These are phyloP conservation scores for Suhomyces sp. DNA, from an alignment of 805 yeast species.

Conservation along the genomic window DNA sequence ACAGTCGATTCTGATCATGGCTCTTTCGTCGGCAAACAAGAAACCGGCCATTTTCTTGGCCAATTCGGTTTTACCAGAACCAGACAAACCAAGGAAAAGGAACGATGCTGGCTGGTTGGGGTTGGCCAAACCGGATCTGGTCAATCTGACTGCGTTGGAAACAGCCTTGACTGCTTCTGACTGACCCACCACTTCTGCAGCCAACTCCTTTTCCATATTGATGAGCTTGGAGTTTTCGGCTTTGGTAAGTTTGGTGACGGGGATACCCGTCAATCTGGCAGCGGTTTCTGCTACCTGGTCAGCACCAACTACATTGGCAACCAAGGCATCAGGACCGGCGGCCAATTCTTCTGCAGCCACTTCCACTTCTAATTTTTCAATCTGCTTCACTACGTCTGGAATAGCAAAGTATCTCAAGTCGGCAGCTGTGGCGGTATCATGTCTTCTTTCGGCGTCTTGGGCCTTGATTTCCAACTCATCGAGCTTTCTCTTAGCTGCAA, in stretches of 20 bases:
- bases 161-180: constrained; percentile 95
- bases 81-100: constrained; percentile 90
- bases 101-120: constrained; percentile 97
- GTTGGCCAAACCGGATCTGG: constrained; percentile 92
- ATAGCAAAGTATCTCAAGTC: constrained; percentile 96
- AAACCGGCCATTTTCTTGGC: constrained; percentile 97
- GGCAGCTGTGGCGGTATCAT: constrained; percentile 91
- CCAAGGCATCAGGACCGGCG: constrained; percentile 59
- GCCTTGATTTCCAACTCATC: constrained; percentile 94
- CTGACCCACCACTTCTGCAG: constrained; percentile 90
- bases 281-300: constrained; percentile 97
- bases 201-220: constrained; percentile 86
- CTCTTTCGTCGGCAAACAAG: constrained; percentile 91
- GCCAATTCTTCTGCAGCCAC: constrained; percentile 74
- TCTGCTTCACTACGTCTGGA: constrained; percentile 81
- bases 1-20: constrained; percentile 97
- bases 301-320: constrained; percentile 82
- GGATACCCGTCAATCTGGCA: constrained; percentile 94
- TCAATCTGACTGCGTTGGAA: constrained; percentile 87
- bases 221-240: constrained; percentile 93
- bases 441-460: constrained; percentile 93
- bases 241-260: constrained; percentile 89
- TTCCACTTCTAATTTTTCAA: constrained; percentile 67
- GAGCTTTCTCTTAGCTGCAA: constrained; percentile 81
- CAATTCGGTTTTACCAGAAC: constrained; percentile 97